Evolutionary conservation across 2,329 filamentous ascomycete species (phyloP), one percentile per base, ranked within the genome.

Genomic region (Sclerotinia nivalis): DNA sequence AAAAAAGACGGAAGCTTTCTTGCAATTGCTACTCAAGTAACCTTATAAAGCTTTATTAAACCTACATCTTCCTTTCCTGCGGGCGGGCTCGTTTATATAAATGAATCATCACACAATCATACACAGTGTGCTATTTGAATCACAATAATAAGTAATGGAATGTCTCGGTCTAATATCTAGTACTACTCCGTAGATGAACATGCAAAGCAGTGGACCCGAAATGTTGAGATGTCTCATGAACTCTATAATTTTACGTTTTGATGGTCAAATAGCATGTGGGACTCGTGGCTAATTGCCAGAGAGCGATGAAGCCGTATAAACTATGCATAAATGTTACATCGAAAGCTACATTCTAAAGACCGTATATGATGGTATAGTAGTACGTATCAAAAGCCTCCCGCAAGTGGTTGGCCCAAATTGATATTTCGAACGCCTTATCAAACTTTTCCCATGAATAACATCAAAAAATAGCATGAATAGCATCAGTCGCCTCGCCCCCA

Each of bases 401-500:
- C 3, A 15, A 34, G 54, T 49, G 5, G 7, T 40, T 34, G 8
- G 18, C n/a, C 40, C 10, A 28, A 45, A 43, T 20, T 52, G 15
- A 47, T n/a, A 22, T 9, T 55, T 49, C 25, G 15, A 64, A 54
- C 49, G 22, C 59, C 58, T 25, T 2, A 25, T 13, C 37, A 55
- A 20, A 47, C 10, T 59, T 10, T 25, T 22, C 8, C 8, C 12
- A 28, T 61, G 31, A 2, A 50, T 22, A 1, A 47, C 15, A 54
- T 69, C 13, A 69, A 40, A 69, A 15, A n/a, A 69, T 25, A 25
- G 58, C 58, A n/a, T 6, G 47, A 47, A 69, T 9, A 12, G 56
- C 49, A 40, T 45, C 37, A 12, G 58, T 31, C 8, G 28, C 50
- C 61, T 65, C 59, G 12, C 43, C 67, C 9, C 15, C 28, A n/a